Evolutionary conservation across 106 monocot genomes (phyloP), one percentile per base, ranked within the genome.

Genomic region (Dendrobium huoshanense): DNA sequence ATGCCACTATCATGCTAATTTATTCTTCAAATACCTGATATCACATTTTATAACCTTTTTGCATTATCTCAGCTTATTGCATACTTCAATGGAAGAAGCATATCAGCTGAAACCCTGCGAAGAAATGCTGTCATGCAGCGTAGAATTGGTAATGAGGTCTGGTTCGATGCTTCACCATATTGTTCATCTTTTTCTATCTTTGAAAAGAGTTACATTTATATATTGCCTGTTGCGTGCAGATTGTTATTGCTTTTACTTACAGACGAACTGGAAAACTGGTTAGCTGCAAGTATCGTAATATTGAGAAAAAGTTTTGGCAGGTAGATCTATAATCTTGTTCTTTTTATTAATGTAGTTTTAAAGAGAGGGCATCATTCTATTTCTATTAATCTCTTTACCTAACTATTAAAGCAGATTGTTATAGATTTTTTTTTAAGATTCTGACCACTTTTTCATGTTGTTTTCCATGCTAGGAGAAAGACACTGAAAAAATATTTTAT

Each of bases 221-320:
- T 10, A 15, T 51, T 51, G 51, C 51, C 51, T 51, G 19, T 68
- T 77, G 7, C 85, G 45, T 82, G 15, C 86, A 97, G 94, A 83
- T 90, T 78, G 88, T 72, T 76, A 97, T 97, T 73, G 97, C 92
- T 65, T 94, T 97, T 80, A 86, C 97, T 45, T 97, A 94, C 29
- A 92, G 84, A 87, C 70, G 88, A 75, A 78, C 90, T 80, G 90
- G 94, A 79, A 78, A 29, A 70, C 92, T 97, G 79, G 87, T 97
- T 73, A 89, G 79, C 79, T 97, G 97, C 89, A 97, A 97, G 81
- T 97, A 97, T 78, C 82, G 97, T 45, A 84, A 73, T 77, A 74
- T 87, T 16, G 67, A 83, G 24, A 97, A 97, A 85, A 92, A 82
- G 72, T 94, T 97, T 84, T 92, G 81, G 82, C 97, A 97, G 97